Percentiles rank a stretch among this genome's conserved stretches.
Conservation (phyloP, 2,329 filamentous ascomycete species). For the Capronia americana region DNA sequence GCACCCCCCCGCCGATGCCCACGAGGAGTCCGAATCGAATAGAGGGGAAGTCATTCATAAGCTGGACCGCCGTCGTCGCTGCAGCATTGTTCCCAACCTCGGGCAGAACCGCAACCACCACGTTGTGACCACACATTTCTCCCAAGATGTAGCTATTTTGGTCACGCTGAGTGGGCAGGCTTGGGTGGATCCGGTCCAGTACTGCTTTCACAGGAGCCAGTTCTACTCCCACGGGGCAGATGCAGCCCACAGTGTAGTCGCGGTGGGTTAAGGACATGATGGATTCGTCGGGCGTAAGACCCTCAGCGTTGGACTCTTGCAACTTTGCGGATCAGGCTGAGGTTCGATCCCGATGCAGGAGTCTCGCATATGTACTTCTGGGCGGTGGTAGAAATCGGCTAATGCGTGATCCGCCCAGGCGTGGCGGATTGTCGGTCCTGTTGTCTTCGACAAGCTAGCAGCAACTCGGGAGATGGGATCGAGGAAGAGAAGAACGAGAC, state of each 20-base stretch:
- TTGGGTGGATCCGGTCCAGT: slow-evolving; percentile 39
- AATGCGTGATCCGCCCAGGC: neutral
- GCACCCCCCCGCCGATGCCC: slow-evolving; percentile 42
- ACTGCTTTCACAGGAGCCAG: slow-evolving; percentile 41
- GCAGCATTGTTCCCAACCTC: slow-evolving; percentile 36
- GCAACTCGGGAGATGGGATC: neutral
- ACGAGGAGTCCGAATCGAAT: slow-evolving; percentile 41
- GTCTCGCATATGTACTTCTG: neutral
- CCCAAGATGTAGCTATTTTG: slow-evolving; percentile 35
- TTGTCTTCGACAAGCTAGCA: neutral
- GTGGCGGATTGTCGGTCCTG: neutral
- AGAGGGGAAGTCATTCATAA: slow-evolving; percentile 37
- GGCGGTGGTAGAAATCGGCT: neutral
- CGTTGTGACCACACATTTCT: slow-evolving; percentile 36
- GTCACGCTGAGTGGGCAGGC: slow-evolving; percentile 24
- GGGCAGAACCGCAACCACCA: slow-evolving; percentile 37
- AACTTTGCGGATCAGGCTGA: neutral
- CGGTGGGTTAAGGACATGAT: slow-evolving; percentile 5
- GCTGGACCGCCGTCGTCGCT: slow-evolving; percentile 33
- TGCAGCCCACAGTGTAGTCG: slow-evolving; percentile 42
- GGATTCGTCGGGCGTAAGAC: neutral
- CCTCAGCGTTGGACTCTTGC: neutral
- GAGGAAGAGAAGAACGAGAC: neutral
- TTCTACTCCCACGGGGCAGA: slow-evolving; percentile 42
- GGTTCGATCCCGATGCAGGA: neutral